These are phyloP conservation scores for Starmerella kuoi DNA, from an alignment of 805 yeast genomes.

Conservation along the genomic window DNA sequence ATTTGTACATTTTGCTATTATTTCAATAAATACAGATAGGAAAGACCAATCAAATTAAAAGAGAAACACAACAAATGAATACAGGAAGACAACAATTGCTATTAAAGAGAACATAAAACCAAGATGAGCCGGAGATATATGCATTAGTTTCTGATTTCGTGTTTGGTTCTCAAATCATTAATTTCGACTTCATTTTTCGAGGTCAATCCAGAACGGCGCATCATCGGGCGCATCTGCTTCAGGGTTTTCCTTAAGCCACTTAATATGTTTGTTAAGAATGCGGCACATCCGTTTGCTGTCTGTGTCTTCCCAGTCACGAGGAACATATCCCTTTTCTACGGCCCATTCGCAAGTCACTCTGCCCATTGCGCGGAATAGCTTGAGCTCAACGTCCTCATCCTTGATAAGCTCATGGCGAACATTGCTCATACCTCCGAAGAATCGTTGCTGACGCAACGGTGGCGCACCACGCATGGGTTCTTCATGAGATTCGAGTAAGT, in stretches of 20 bases:
- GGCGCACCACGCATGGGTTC: slow-evolving; percentile 18
- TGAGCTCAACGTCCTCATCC: slow-evolving; percentile 17
- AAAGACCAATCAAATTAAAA: too few relatives aligned
- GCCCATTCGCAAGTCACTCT: slow-evolving; percentile 22
- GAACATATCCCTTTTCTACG: slow-evolving; percentile 10
- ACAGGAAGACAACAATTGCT: too few relatives aligned
- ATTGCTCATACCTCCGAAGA: slow-evolving; percentile 17
- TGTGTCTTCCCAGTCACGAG: slow-evolving; percentile 16
- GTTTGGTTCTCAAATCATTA: too few relatives aligned
- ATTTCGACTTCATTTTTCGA: too few relatives aligned
- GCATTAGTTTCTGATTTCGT: too few relatives aligned
- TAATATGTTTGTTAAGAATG: slow-evolving; percentile 12
- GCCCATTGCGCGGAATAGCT: slow-evolving; percentile 14
- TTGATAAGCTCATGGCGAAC: slow-evolving; percentile 5
- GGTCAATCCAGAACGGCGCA: slow-evolving; percentile 10
- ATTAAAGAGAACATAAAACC: too few relatives aligned
- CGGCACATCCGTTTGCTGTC: slow-evolving; percentile 16
- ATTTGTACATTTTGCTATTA: too few relatives aligned
- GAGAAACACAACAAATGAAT: too few relatives aligned
- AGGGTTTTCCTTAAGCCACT: slow-evolving; percentile 19
- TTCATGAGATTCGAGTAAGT: slow-evolving; percentile 12
- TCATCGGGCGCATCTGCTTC: background rate
- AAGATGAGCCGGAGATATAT: too few relatives aligned
- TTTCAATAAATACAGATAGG: too few relatives aligned
- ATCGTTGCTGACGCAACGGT: slow-evolving; percentile 13